Evolutionary conservation across 2,329 filamentous ascomycete genomes (phyloP).

Genomic region (Trichophyton simii): DNA sequence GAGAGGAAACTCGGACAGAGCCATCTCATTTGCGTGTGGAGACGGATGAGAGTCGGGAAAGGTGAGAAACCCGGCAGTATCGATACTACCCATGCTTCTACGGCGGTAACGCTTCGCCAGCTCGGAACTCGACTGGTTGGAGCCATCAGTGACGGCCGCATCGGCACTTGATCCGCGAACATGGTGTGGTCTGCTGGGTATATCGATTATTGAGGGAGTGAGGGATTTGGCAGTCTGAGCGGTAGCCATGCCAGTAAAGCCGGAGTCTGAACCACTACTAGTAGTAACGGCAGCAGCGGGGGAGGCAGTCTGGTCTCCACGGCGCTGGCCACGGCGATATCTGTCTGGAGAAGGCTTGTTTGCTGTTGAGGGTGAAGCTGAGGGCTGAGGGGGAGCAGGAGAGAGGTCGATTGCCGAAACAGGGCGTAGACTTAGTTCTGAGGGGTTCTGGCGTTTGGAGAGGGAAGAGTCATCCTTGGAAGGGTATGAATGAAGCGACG

Average conservation of each 20-base stretch:
- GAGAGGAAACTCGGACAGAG: not conserved
- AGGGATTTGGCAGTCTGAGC: conserved; percentile 4
- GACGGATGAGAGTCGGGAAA: conserved; percentile 20
- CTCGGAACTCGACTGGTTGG: conserved; percentile 45
- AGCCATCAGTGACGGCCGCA: conserved; percentile 48
- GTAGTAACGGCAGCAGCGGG: not conserved
- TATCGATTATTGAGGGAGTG: not conserved
- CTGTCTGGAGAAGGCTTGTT: conserved; percentile 67
- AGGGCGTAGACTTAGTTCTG: conserved; percentile 29
- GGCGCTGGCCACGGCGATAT: conserved; percentile 58
- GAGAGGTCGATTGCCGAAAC: conserved; percentile 40
- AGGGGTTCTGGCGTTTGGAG: conserved; percentile 27
- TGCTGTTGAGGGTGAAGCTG: conserved; percentile 40
- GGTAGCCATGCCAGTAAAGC: not conserved
- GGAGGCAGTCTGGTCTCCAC: conserved; percentile 31
- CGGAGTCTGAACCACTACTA: conserved; percentile 8
- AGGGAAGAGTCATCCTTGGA: conserved; percentile 41
- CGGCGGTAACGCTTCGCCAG: conserved; percentile 65
- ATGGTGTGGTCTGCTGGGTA: conserved; percentile 25
- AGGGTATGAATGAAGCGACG: conserved; percentile 32
- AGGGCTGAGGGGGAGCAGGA: conserved; percentile 37
- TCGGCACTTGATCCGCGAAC: conserved; percentile 52
- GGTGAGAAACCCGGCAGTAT: conserved; percentile 30
- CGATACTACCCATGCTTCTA: conserved; percentile 64
- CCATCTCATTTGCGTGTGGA: conserved; percentile 13